Evolutionary conservation across 148 eudicot genomes (phyloP).

Genomic region (Persicaria maculosa): DNA sequence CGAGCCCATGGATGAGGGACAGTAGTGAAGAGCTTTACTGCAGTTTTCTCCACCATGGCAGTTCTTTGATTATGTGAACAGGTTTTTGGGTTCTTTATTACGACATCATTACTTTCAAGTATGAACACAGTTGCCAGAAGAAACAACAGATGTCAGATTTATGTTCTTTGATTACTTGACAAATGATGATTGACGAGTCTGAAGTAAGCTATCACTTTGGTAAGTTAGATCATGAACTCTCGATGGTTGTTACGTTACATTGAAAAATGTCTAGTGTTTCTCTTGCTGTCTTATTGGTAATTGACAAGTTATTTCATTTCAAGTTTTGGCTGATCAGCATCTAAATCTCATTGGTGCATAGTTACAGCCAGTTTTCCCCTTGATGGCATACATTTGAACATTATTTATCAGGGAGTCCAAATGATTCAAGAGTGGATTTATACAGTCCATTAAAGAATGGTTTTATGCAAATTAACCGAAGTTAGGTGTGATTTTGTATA

Average conservation of each 20-base stretch:
- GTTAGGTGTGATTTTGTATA: too few relatives aligned
- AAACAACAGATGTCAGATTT: neutral
- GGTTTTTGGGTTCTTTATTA: neutral
- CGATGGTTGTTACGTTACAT: neutral
- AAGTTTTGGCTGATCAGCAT: neutral
- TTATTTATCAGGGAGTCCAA: too few relatives aligned
- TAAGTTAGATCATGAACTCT: neutral
- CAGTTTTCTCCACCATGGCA: neutral
- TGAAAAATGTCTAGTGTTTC: neutral
- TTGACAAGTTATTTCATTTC: neutral
- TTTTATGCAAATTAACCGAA: too few relatives aligned
- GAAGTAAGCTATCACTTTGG: neutral
- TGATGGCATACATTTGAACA: too few relatives aligned
- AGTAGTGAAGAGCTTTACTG: constrained; percentile 23
- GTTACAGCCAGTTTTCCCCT: too few relatives aligned
- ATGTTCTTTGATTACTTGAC: constrained; percentile 1
- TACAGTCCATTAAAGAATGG: too few relatives aligned
- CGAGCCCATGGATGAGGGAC: constrained; percentile 78
- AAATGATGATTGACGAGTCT: neutral
- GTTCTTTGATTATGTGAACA: neutral
- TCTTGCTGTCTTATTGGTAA: neutral
- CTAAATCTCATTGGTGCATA: too few relatives aligned
- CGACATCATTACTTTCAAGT: neutral
- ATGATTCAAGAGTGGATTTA: too few relatives aligned
- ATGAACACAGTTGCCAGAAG: neutral